A percentile compares a stretch with the other conserved stretches of the same genome.
Evolutionary conservation across 225 moss, liverwort and hornwort genomes (phyloP).

Genomic region (Pseudoscleropodium purum): DNA sequence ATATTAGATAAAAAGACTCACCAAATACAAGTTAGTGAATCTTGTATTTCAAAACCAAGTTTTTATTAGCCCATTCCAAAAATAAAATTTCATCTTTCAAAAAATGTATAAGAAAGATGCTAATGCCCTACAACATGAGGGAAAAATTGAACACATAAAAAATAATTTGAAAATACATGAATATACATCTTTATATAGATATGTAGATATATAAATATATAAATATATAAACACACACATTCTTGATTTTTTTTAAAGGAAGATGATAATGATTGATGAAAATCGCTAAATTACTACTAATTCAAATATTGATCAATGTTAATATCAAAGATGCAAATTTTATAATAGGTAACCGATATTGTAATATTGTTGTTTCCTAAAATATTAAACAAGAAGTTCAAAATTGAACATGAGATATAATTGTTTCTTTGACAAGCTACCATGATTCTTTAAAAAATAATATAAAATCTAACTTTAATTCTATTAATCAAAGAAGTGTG

Average conservation of each 20-base stretch:
- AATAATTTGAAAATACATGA: not conserved
- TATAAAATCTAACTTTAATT: not conserved
- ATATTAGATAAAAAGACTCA: not conserved
- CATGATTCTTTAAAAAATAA: not conserved
- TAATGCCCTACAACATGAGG: not conserved
- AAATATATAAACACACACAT: no score
- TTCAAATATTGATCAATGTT: not conserved
- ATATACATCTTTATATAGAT: no score
- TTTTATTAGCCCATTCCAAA: not conserved
- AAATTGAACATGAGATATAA: not conserved
- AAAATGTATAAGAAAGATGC: not conserved
- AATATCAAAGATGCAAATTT: not conserved
- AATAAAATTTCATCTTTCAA: not conserved
- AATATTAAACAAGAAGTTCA: not conserved
- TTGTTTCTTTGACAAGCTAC: not conserved
- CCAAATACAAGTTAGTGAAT: not conserved
- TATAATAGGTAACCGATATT: not conserved
- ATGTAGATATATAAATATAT: no score
- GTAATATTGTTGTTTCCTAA: no score
- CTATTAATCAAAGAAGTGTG: not conserved
- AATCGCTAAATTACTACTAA: not conserved
- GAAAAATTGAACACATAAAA: not conserved
- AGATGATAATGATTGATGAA: not conserved
- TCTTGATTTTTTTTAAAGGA: not conserved
- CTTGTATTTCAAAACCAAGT: not conserved